Conservation (phyloP, 495 filamentous ascomycete genomes). For the Tuber borchii region DNA sequence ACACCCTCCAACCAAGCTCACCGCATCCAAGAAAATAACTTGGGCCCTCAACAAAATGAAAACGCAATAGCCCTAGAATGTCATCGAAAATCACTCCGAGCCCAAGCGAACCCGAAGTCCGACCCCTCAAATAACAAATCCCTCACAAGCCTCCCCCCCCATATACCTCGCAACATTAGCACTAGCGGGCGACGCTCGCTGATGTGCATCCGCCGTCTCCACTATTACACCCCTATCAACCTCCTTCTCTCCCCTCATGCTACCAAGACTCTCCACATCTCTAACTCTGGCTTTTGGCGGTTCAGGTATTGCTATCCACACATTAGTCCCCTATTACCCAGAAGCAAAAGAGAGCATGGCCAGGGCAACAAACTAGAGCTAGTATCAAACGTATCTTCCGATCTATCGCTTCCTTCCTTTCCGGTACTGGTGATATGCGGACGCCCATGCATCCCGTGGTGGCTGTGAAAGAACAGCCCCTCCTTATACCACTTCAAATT, state of each 20-base stretch:
- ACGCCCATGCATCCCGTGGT: neutral
- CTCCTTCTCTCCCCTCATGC: neutral
- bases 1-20: neutral
- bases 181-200: slow-evolving; percentile 15
- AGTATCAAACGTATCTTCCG: neutral
- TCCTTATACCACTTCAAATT: slow-evolving; percentile 18
- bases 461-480: slow-evolving; percentile 12
- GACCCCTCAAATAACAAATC: slow-evolving; percentile 2
- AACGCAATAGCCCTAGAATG: neutral
- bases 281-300: neutral
- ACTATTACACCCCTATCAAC: neutral
- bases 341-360: neutral
- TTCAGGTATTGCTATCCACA: neutral
- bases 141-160: neutral
- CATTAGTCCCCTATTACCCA: neutral
- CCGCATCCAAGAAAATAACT: neutral
- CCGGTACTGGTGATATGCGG: neutral
- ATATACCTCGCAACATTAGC: slow-evolving; percentile 13
- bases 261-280: neutral
- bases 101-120: neutral
- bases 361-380: neutral
- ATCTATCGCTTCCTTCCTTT: neutral
- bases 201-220: slow-evolving; percentile 19
- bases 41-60: neutral
- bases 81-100: neutral